phyloP scores from a whole-genome alignment of 495 filamentous ascomycete species.

The Viridothelium virens region DNA sequence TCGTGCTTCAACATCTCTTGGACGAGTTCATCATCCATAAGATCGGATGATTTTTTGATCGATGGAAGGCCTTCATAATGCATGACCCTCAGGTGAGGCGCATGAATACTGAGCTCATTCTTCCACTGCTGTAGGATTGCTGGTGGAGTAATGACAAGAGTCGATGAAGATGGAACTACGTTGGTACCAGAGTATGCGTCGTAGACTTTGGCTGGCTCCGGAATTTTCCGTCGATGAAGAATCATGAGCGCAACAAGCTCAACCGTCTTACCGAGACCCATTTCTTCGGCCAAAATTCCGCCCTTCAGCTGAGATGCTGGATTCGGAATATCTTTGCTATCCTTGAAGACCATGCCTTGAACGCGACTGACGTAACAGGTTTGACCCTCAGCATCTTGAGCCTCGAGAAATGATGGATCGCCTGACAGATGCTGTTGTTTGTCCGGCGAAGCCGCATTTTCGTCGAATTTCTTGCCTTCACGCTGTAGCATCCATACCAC shows the following conservation, averaged over 20 bases:
- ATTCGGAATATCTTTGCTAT: conserved; percentile 44
- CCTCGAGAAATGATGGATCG: conserved; percentile 20
- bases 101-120: conserved; percentile 65
- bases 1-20: conserved; percentile 52
- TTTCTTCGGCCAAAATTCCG: conserved; percentile 83
- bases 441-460: neutral
- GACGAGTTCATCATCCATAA: conserved; percentile 40
- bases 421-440: neutral
- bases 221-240: conserved; percentile 41
- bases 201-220: conserved; percentile 29
- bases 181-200: conserved; percentile 30
- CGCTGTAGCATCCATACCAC: conserved; percentile 59
- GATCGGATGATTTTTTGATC: conserved; percentile 25
- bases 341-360: conserved; percentile 48
- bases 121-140: conserved; percentile 83
- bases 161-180: conserved; percentile 52
- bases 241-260: conserved; percentile 75
- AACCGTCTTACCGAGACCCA: conserved; percentile 93
- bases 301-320: conserved; percentile 38
- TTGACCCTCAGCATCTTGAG: conserved; percentile 44
- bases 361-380: conserved; percentile 55
- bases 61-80: conserved; percentile 37
- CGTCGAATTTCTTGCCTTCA: conserved; percentile 45
- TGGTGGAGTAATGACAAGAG: conserved; percentile 79
- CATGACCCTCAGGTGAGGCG: conserved; percentile 47